Conservation (phyloP, 2,329 filamentous ascomycete species). For the Claviceps digitariae region DNA sequence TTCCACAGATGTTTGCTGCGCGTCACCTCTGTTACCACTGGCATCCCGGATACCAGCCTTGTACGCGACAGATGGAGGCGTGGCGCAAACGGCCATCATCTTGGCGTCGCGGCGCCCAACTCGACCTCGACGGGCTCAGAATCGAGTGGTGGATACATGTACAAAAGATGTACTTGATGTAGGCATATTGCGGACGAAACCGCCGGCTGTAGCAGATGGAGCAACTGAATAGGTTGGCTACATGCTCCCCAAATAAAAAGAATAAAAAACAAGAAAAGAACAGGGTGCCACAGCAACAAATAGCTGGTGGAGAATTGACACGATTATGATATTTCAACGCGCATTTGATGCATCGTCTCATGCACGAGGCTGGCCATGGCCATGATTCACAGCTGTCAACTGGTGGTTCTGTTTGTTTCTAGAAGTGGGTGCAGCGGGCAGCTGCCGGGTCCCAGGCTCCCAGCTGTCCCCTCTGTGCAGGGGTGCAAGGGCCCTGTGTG, state of each 20-base stretch:
- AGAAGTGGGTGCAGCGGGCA: slow-evolving; percentile 11
- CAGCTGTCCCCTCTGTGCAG: background rate
- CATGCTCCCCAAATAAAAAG: background rate
- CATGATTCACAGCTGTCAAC: background rate
- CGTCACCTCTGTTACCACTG: background rate
- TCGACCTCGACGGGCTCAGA: background rate
- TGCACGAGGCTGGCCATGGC: background rate
- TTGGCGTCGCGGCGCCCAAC: too few relatives aligned
- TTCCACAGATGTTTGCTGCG: background rate
- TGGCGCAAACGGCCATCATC: background rate
- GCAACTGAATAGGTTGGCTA: background rate
- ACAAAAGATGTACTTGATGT: background rate
- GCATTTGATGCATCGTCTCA: background rate
- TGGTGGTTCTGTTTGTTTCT: slow-evolving; percentile 16
- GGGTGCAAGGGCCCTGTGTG: background rate
- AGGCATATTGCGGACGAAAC: background rate
- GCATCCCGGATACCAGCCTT: background rate
- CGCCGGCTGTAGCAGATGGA: background rate
- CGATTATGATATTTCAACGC: background rate
- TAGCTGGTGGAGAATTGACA: background rate
- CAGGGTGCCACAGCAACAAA: background rate
- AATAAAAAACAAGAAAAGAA: too few relatives aligned
- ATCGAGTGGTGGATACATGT: background rate
- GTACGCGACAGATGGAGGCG: background rate
- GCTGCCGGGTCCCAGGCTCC: background rate